Conservation (phyloP, 1,284 basidiomycete species). For the Kwoniella shivajii region DNA sequence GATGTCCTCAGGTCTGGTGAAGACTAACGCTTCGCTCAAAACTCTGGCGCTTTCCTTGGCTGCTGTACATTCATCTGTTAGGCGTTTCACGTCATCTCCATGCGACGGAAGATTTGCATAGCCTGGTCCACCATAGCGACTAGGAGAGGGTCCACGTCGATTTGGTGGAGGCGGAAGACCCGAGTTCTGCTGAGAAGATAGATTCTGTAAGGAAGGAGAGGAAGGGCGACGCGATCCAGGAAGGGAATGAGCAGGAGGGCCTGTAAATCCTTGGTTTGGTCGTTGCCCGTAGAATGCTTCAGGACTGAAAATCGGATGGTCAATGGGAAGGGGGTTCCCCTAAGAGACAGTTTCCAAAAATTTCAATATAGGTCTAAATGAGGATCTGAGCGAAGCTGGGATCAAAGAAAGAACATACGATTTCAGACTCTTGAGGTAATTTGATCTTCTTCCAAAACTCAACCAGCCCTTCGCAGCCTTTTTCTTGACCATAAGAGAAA, state of each 20-base stretch:
- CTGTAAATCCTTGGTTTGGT: slow-evolving; percentile 4
- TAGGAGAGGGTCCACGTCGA: slow-evolving; percentile 15
- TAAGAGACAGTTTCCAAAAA: too few relatives aligned
- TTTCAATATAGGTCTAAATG: too few relatives aligned
- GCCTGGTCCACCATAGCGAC: slow-evolving; percentile 19
- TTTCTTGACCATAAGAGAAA: slow-evolving; percentile 42
- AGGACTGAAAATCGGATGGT: slow-evolving; percentile 38
- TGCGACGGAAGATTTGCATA: slow-evolving; percentile 43
- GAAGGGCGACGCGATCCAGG: slow-evolving; percentile 19
- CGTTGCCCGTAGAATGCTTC: slow-evolving; percentile 21
- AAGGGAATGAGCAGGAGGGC: slow-evolving; percentile 15
- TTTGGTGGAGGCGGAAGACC: slow-evolving; percentile 10
- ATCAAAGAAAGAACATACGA: slow-evolving; percentile 43
- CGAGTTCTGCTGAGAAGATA: background rate
- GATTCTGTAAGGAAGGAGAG: slow-evolving; percentile 13
- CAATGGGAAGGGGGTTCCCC: slow-evolving; percentile 45
- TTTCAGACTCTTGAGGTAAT: slow-evolving; percentile 46
- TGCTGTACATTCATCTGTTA: slow-evolving; percentile 44
- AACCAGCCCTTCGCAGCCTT: slow-evolving; percentile 44
- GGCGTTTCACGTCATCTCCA: slow-evolving; percentile 40
- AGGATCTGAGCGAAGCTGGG: too few relatives aligned
- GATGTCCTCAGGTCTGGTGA: slow-evolving; percentile 40
- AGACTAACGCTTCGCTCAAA: slow-evolving; percentile 42
- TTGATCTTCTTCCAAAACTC: slow-evolving; percentile 52
- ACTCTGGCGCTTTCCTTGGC: slow-evolving; percentile 46